These are phyloP conservation scores for Scedosporium dehoogii DNA, from an alignment of 2,329 filamentous ascomycete species.

Conservation along the genomic window DNA sequence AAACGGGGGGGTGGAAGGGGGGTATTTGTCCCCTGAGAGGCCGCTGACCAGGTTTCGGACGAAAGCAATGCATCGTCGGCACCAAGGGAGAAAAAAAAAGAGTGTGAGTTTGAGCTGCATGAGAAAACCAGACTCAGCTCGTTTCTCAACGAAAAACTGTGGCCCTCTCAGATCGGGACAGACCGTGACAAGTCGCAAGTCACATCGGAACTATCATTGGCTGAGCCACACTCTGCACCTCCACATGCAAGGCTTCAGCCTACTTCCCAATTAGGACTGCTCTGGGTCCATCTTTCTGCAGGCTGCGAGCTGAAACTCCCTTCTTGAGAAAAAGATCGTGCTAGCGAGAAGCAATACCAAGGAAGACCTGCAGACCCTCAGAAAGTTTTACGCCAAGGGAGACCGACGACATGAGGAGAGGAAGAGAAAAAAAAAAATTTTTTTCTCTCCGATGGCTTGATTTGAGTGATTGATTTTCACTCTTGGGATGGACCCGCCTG, in stretches of 20 bases:
- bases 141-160: neutral
- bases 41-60: neutral
- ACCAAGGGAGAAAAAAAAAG: neutral
- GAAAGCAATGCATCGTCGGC: neutral
- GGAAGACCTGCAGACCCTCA: neutral
- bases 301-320: slow-evolving; percentile 1
- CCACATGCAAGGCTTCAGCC: slow-evolving; percentile 5
- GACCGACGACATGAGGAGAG: neutral
- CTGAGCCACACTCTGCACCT: slow-evolving; percentile 1
- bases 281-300: neutral
- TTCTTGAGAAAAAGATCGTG: neutral
- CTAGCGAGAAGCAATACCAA: neutral
- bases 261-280: slow-evolving; percentile 1
- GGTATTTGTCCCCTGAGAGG: neutral
- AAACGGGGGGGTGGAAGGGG: too few species aligned
- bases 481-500: too few species aligned
- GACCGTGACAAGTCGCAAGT: neutral
- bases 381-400: neutral
- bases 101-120: neutral
- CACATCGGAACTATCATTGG: neutral
- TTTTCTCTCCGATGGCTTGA: neutral
- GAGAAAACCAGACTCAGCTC: neutral
- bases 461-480: neutral
- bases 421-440: neutral
- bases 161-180: too few species aligned